Evolutionary conservation across 2,329 filamentous ascomycete genomes (phyloP).

Genomic region (Fusarium nisikadoi): DNA sequence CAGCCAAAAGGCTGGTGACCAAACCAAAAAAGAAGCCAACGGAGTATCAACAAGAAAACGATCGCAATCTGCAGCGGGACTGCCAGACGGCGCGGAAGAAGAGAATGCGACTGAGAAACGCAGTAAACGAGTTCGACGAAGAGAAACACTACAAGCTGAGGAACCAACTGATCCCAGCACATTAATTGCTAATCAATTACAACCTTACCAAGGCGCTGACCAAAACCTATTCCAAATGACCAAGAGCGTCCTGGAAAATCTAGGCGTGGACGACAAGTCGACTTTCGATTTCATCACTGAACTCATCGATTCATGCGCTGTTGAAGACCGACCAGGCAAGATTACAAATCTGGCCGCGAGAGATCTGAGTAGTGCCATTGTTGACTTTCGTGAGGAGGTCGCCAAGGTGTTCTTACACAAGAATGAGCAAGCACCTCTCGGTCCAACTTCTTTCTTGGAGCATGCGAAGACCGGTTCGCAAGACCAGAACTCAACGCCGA

Average conservation of each 20-base stretch:
- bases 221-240: slow-evolving; percentile 66
- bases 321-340: slow-evolving; percentile 62
- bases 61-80: slow-evolving; percentile 70
- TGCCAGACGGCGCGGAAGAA: slow-evolving; percentile 66
- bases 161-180: slow-evolving; percentile 64
- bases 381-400: slow-evolving; percentile 63
- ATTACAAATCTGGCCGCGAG: slow-evolving; percentile 58
- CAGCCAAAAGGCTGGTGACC: slow-evolving; percentile 43
- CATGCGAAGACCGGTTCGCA: slow-evolving; percentile 68
- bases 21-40: slow-evolving; percentile 49
- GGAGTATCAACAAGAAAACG: slow-evolving; percentile 65
- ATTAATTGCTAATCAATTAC: slow-evolving; percentile 64
- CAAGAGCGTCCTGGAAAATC: slow-evolving; percentile 64
- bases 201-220: slow-evolving; percentile 67
- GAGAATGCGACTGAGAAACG: slow-evolving; percentile 68
- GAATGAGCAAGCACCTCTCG: slow-evolving; percentile 62
- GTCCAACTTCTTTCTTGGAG: slow-evolving; percentile 71
- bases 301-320: slow-evolving; percentile 62
- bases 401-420: slow-evolving; percentile 65
- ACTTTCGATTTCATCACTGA: slow-evolving; percentile 60
- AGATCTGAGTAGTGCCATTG: slow-evolving; percentile 62
- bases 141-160: slow-evolving; percentile 63
- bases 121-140: slow-evolving; percentile 71
- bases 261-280: slow-evolving; percentile 63
- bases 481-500: slow-evolving; percentile 57